Evolutionary conservation across 2,329 filamentous ascomycete genomes (phyloP), one percentile per base, ranked within the genome.

Genomic region (Aspergillus sclerotialis): DNA sequence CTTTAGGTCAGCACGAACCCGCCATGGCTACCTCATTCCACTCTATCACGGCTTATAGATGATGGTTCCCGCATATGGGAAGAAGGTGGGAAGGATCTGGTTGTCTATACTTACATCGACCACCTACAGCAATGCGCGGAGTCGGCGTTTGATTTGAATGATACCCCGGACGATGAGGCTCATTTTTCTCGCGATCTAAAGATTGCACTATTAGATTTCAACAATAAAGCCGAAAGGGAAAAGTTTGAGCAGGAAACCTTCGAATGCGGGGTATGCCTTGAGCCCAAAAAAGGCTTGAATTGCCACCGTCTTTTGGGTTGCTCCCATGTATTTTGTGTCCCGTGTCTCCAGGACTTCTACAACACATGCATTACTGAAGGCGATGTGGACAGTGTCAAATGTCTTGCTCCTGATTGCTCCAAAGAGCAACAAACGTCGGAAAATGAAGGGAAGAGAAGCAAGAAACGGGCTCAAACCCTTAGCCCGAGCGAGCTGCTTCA

Each of bases 281-380:
- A 96, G 58, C 88, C 88, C 1, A 94, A 94, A 61, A 95, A 93
- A 57, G 92, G 92, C 1, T 63, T 68, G 0, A 74, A 70, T 8
- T 96, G 92, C 57, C 84, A 96, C 63, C 76, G 78, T 27, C 80
- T 96, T 72, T 63, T 83, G 29, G 78, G 82, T 38, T 98, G 92
- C 58, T 79, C 78, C 0, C 90, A 98, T 56, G 87, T 96, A 24
- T 98, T 96, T 55, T 98, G 92, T 59, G 67, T 82, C 12, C 62
- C 77, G n/a, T 98, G 92, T 53, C 69, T 98, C 3, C 82, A 85
- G 43, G 86, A 90, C 49, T 95, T 90, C 48, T 96, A 94, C 70
- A 86, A 82, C 47, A 81, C 79, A 43, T 88, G 86, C 45, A 95
- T 98, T 49, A 78, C 70, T 0, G 85, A 93, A 53, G 92, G 92